These are phyloP conservation scores for Fusarium dlaminii DNA, from an alignment of 2,329 filamentous ascomycete species.

Conservation along the genomic window DNA sequence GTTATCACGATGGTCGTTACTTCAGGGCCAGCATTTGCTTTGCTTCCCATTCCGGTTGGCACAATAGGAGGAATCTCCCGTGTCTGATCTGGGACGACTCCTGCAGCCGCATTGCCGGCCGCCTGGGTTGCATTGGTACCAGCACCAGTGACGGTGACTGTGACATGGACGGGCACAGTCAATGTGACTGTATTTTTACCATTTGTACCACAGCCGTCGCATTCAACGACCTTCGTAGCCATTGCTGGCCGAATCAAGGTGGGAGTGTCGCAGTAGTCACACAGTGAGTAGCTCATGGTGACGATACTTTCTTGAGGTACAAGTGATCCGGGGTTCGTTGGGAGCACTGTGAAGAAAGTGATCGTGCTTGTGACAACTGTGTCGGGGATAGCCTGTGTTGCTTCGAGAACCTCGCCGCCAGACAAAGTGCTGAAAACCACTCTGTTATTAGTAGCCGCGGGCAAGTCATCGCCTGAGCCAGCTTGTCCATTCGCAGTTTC, in stretches of 20 bases:
- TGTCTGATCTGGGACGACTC: background rate
- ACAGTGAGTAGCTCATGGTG: slow-evolving; percentile 42
- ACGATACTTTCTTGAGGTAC: slow-evolving; percentile 47
- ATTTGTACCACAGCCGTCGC: slow-evolving; percentile 34
- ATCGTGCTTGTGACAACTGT: slow-evolving; percentile 31
- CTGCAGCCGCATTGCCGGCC: background rate
- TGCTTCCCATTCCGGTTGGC: background rate
- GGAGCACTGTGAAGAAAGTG: slow-evolving; percentile 40
- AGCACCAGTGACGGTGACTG: background rate
- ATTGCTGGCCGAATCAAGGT: slow-evolving; percentile 27
- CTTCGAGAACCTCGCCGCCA: background rate
- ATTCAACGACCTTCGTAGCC: slow-evolving; percentile 35
- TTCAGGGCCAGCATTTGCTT: background rate
- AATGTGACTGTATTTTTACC: slow-evolving; percentile 38
- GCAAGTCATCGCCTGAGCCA: background rate
- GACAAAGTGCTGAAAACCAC: background rate
- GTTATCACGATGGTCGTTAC: slow-evolving; percentile 25
- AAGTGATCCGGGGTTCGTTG: slow-evolving; percentile 47
- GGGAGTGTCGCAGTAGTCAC: slow-evolving; percentile 34
- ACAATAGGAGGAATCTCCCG: slow-evolving; percentile 4
- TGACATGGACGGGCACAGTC: slow-evolving; percentile 34
- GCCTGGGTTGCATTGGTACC: background rate
- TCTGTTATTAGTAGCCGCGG: background rate
- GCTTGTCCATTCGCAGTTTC: background rate
- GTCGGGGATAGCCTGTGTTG: background rate